A percentile compares a stretch with the other conserved stretches of the same genome.
Conservation (phyloP, 129 eudicot species). For the Artemisia argyi region DNA sequence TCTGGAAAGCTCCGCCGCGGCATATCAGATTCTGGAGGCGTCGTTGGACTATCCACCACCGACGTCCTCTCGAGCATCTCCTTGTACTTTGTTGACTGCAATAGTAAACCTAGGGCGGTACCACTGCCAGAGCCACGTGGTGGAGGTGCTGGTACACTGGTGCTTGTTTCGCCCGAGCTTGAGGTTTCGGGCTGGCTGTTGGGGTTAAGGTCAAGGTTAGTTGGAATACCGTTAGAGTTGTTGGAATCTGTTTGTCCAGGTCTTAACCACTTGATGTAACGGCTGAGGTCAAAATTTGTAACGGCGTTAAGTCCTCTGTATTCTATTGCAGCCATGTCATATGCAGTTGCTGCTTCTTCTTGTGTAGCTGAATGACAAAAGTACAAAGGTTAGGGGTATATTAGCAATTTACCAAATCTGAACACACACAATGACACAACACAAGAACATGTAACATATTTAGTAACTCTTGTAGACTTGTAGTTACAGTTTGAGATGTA, state of each 20-base stretch:
- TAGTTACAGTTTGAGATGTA: neutral
- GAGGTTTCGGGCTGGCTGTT: slow-evolving; percentile 46
- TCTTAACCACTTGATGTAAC: slow-evolving; percentile 58
- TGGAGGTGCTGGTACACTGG: slow-evolving; percentile 23
- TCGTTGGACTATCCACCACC: slow-evolving; percentile 33
- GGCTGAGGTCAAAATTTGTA: slow-evolving; percentile 94
- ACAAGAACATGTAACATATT: neutral
- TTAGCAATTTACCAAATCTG: neutral
- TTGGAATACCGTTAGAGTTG: slow-evolving; percentile 28
- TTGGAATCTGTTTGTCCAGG: slow-evolving; percentile 38
- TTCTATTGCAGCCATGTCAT: slow-evolving; percentile 90
- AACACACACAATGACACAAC: no score
- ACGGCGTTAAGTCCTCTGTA: slow-evolving; percentile 88
- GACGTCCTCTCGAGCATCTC: slow-evolving; percentile 58
- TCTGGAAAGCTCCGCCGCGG: slow-evolving; percentile 77
- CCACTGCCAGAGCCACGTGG: slow-evolving; percentile 26
- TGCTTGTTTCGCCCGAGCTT: slow-evolving; percentile 43
- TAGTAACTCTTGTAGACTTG: no score
- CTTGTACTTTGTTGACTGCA: slow-evolving; percentile 62
- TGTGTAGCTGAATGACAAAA: slow-evolving; percentile 62
- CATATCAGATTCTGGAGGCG: slow-evolving; percentile 40
- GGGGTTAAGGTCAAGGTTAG: slow-evolving; percentile 29
- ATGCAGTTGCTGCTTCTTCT: slow-evolving; percentile 96
- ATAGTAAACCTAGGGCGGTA: slow-evolving; percentile 60
- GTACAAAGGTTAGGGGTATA: slow-evolving; percentile 25